phyloP scores from a whole-genome alignment of 306 rosid species.

The Cucurbita ficifolia region DNA sequence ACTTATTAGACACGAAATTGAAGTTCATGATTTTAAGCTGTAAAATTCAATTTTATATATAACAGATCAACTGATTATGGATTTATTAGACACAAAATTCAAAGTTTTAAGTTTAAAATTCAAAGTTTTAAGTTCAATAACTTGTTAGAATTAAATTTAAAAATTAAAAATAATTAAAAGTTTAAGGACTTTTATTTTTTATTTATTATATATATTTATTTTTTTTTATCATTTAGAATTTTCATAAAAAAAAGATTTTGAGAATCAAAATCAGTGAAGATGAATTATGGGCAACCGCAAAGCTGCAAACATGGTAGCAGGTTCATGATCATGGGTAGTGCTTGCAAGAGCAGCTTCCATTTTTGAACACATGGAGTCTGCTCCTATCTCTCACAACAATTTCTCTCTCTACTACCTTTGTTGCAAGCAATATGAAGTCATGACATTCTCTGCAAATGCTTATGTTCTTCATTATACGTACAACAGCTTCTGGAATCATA shows the following conservation, averaged over 20 bases:
- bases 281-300: background rate
- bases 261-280: background rate
- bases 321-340: background rate
- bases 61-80: no score
- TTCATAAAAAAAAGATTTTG: background rate
- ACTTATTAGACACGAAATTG: no score
- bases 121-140: no score
- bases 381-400: constrained; percentile 45
- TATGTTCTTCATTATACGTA: constrained; percentile 33
- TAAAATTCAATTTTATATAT: no score
- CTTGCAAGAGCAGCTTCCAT: constrained; percentile 45
- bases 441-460: constrained; percentile 47
- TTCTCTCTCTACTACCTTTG: constrained; percentile 26
- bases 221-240: no score
- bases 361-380: constrained; percentile 36
- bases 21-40: no score
- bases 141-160: no score
- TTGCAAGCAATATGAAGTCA: constrained; percentile 31
- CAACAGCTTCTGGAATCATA: constrained; percentile 19
- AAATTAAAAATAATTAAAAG: no score
- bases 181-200: no score
- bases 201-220: no score
- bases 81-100: no score
- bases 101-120: no score
- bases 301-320: background rate